phyloP scores from a whole-genome alignment of 2,329 filamentous ascomycete species.

The Juglanconis juglandina region DNA sequence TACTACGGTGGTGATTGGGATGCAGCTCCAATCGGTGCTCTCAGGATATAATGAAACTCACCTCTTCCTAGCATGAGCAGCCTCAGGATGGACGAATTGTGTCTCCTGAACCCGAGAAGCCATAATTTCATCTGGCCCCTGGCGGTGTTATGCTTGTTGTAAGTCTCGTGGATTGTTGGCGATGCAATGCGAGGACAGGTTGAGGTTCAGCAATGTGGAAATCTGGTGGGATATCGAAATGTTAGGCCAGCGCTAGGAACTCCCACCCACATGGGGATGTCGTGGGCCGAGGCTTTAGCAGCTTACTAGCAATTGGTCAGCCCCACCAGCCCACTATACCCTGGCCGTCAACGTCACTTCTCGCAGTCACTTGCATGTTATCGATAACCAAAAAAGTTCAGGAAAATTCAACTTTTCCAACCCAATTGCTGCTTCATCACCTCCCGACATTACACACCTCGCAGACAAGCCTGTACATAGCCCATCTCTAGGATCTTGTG shows the following conservation, averaged over 20 bases:
- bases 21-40: neutral
- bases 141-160: neutral
- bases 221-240: too few relatives aligned
- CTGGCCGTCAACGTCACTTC: slow-evolving; percentile 7
- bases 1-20: neutral
- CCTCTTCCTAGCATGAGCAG: slow-evolving; percentile 52
- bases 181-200: neutral
- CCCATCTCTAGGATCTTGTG: too few relatives aligned
- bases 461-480: too few relatives aligned
- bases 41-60: slow-evolving; percentile 23
- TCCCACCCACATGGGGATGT: too few relatives aligned
- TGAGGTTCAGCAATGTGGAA: neutral
- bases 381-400: slow-evolving; percentile 10
- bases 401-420: neutral
- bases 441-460: too few relatives aligned
- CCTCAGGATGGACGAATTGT: slow-evolving; percentile 46
- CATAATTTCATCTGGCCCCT: neutral
- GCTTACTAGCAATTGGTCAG: neutral
- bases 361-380: neutral
- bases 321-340: neutral
- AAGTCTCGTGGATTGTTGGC: neutral
- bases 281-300: neutral
- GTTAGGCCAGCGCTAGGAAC: too few relatives aligned
- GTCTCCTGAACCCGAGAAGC: slow-evolving; percentile 21
- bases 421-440: neutral